Evolutionary conservation across 768 basidiomycete genomes (phyloP).

Genomic region (Amanita subjunquillea): DNA sequence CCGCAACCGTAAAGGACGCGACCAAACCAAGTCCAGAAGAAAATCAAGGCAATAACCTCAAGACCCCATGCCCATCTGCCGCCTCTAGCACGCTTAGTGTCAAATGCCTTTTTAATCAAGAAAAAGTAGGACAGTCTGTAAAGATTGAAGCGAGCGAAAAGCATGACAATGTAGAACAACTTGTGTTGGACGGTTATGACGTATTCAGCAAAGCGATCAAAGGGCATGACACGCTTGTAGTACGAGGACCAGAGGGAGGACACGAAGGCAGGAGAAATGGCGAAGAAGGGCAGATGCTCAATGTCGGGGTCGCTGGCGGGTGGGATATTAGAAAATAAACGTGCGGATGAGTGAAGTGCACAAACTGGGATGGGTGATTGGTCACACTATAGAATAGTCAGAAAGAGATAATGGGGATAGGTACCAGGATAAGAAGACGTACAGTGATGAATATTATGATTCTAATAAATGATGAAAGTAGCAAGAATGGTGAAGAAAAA

Average conservation of each 20-base stretch:
- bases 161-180: slow-evolving; percentile 86
- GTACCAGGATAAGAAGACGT: slow-evolving; percentile 23
- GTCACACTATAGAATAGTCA: slow-evolving; percentile 62
- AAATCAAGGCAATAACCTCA: slow-evolving; percentile 65
- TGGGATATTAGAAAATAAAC: slow-evolving; percentile 8
- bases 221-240: slow-evolving; percentile 78
- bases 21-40: slow-evolving; percentile 88
- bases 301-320: slow-evolving; percentile 67
- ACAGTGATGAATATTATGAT: slow-evolving; percentile 96
- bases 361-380: slow-evolving; percentile 94
- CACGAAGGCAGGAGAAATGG: slow-evolving; percentile 84
- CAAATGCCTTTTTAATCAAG: slow-evolving; percentile 55
- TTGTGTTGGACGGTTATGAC: slow-evolving; percentile 80
- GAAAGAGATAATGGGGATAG: slow-evolving; percentile 8
- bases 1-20: slow-evolving; percentile 61
- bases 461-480: slow-evolving; percentile 28
- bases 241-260: slow-evolving; percentile 86
- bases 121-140: slow-evolving; percentile 80
- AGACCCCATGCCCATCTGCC: slow-evolving; percentile 71
- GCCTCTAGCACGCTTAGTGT: slow-evolving; percentile 53
- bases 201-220: slow-evolving; percentile 58
- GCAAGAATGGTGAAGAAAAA: not conserved
- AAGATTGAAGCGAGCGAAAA: slow-evolving; percentile 90
- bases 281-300: slow-evolving; percentile 88
- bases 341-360: slow-evolving; percentile 5